Base-by-base conservation (phyloP, 129 eudicot genomes). In the Flaveria robusta region DNA sequence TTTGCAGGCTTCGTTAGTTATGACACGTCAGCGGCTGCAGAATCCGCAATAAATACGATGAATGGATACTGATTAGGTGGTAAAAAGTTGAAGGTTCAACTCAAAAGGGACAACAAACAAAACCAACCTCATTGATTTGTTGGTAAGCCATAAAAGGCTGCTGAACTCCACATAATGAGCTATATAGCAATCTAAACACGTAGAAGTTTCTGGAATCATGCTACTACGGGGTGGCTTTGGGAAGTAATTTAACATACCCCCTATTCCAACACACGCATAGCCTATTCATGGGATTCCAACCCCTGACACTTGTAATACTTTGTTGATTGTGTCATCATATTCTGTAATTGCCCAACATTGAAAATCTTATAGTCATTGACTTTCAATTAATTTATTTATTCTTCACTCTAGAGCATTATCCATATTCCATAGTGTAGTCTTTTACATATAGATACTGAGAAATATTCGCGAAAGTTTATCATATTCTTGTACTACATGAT, bases 11-110 rank as follows among this genome's bases (percentile, higher is more conserved):
- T 94, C 77, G 97, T 94, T 47, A 94, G 97, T 78, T 94, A 94
- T 20, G 97, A 94, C 42, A 87, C 96, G 2, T 84, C 96, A 64
- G 68, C 80, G 19, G 88, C 91, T 69, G 97, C 97, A 67, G 90
- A 94, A 81, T 68, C 92, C 72, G 97, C 98, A 15, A 94, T 94
- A 50, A 87, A 54, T 82, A 79, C 24, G 83, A 94, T 94, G 98
- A 91, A 94, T 76, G 98, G 98, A 58, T 87, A 69, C 80, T 96
- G 91, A 52, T 83, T 94, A 86, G 93, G 96, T 16, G 87, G 96
- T 86, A 91, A 94, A 74, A 94, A 88, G 72, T 84, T 94, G 85
- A 94, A 91, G 86, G 98, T 94, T 82, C 93, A 94, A 85, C 96
- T 88, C 60, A 94, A 94, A 86, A 75, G 96, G 87, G 97, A 87